Evolutionary conservation across 257 asterid genomes (phyloP), one percentile per base, ranked within the genome.

Genomic region (Cruciata laevipes): DNA sequence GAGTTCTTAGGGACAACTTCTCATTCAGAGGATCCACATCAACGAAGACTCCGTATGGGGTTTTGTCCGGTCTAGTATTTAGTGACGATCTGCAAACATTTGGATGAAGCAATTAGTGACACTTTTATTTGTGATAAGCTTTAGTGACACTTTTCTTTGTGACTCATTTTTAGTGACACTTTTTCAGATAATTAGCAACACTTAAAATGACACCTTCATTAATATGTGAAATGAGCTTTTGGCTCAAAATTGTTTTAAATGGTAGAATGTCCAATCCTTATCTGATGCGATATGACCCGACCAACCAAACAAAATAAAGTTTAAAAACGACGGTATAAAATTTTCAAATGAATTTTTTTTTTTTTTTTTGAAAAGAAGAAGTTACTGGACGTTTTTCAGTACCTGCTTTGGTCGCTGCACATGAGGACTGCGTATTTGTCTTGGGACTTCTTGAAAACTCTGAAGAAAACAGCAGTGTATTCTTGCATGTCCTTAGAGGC

Each of bases 371-470:
- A n/a, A n/a, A n/a, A n/a, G n/a, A n/a, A n/a, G n/a, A n/a, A n/a
- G n/a, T 47, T 47, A 14, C 55, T 47, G 55, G 21, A 47, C 55
- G 21, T 47, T 47, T 47, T 47, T 16, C 6, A 0, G 5, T 47
- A 81, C 85, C 78, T 78, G 79, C 69, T 78, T 40, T 73, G 85
- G 1, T 78, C 85, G 37, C 81, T 81, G 69, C 85, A 78, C 77
- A 81, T 75, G 23, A 81, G 83, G 18, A 78, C 83, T 37, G 68
- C 74, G 44, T 66, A 75, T 13, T 69, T 73, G 72, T 75, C 32
- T 5, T 53, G 9, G 7, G 55, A 60, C 68, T 12, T 47, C 55
- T 47, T 70, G 70, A 81, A 81, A 64, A 81, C 53, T 70, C 79
- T 73, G 38, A 81, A 73, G 75, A 78, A 78, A 33, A 81, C 61